Evolutionary conservation across 257 asterid species (phyloP).

Genomic region (Solanum neorickii): DNA sequence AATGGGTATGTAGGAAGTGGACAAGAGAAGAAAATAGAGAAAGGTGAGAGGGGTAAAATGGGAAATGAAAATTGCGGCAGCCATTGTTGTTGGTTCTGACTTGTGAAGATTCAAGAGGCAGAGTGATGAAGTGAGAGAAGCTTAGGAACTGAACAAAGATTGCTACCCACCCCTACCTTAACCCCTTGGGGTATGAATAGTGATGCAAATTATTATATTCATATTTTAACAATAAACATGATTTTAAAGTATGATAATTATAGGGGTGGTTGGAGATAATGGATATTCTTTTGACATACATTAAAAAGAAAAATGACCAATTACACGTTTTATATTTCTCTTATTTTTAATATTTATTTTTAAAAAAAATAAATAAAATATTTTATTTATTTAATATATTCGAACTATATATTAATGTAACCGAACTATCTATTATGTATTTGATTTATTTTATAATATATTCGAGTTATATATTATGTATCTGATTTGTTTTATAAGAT

Average conservation of each 20-base stretch:
- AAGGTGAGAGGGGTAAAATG: constrained; percentile 25
- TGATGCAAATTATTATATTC: neutral
- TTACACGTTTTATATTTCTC: accelerated
- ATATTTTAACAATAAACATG: neutral
- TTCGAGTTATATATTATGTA: too few relatives aligned
- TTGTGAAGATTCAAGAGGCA: neutral
- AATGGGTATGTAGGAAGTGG: constrained; percentile 10
- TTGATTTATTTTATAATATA: too few relatives aligned
- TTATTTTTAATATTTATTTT: too few relatives aligned
- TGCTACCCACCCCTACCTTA: neutral
- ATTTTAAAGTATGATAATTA: neutral
- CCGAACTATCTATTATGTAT: too few relatives aligned
- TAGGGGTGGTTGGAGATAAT: neutral
- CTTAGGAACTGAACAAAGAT: neutral
- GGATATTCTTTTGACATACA: neutral
- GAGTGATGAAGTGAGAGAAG: neutral
- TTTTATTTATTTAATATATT: too few relatives aligned
- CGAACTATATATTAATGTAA: too few relatives aligned
- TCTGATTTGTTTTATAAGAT: accelerated
- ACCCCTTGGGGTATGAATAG: neutral
- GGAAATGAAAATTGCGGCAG: constrained; percentile 22
- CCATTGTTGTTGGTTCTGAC: constrained; percentile 20
- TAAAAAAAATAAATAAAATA: too few relatives aligned
- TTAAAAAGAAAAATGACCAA: too few relatives aligned
- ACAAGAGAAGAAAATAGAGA: constrained; percentile 26